phyloP scores from a whole-genome alignment of 2,329 filamentous ascomycete species.

The Drechslerella coelobrocha region DNA sequence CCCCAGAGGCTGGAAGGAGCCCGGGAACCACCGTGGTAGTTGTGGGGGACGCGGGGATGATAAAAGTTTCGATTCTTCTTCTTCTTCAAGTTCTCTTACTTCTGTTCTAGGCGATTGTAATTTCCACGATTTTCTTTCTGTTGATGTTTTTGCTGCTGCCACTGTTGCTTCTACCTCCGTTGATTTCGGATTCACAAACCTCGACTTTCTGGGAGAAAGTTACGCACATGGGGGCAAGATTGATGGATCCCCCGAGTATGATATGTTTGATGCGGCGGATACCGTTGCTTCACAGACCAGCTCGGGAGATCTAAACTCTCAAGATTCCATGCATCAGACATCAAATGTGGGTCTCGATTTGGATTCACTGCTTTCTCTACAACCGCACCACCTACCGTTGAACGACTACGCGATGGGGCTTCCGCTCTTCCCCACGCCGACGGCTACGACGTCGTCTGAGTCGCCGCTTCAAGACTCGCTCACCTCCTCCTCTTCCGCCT shows the following conservation, averaged over 20 bases:
- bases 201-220: slow-evolving; percentile 13
- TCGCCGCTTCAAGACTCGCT: slow-evolving; percentile 16
- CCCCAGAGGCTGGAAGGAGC: slow-evolving; percentile 35
- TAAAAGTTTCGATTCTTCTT: not conserved
- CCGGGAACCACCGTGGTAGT: slow-evolving; percentile 46
- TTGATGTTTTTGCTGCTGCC: slow-evolving; percentile 23
- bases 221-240: no score
- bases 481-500: slow-evolving; percentile 20
- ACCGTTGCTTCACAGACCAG: slow-evolving; percentile 16
- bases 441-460: slow-evolving; percentile 4
- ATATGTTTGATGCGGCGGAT: slow-evolving; percentile 7
- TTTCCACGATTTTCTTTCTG: slow-evolving; percentile 43
- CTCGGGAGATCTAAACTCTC: slow-evolving; percentile 12
- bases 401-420: slow-evolving; percentile 45
- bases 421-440: slow-evolving; percentile 38
- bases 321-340: not conserved
- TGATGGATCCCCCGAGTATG: slow-evolving; percentile 26
- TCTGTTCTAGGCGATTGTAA: slow-evolving; percentile 28
- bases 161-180: slow-evolving; percentile 19
- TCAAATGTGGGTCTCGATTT: not conserved
- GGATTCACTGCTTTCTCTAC: slow-evolving; percentile 41
- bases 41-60: slow-evolving; percentile 2
- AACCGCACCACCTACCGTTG: slow-evolving; percentile 28
- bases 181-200: slow-evolving; percentile 16
- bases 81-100: not conserved